Base-by-base conservation (phyloP, 192 early-diverging fungal species). In the Linnemannia exigua region DNA sequence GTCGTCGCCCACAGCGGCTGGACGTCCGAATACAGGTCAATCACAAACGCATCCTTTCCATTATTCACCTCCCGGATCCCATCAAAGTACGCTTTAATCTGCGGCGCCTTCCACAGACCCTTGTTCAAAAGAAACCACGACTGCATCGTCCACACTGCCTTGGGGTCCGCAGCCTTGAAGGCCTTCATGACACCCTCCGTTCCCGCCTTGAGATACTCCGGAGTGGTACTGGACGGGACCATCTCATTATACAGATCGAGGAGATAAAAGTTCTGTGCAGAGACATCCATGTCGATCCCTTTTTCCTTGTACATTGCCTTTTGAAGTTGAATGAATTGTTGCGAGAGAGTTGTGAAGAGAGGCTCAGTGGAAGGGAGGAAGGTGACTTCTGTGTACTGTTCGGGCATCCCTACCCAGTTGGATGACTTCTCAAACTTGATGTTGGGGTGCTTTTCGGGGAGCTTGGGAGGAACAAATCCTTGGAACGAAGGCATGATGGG, bases 71-170 rank as follows among this genome's bases (percentile, higher is more conserved):
- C 70, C 16, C 77, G 84, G 36, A 86, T 86, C 1, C 84, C 84
- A 19, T 86, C 84, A 66, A 86, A 86, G 61, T 77, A 86, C n/a
- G 78, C 84, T 70, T 77, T 80, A 1, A 50, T 86, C 50, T 76
- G 74, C 0, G 44, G 33, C 0, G 31, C 35, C 5, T 77, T 47
- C 84, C 84, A 86, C 16, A 80, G 47, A 63, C 68, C 84, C 16
- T 35, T 25, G 8, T 72, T n/a, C 16, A 77, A n/a, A 54, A 86
- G 37, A 70, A 86, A 86, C 84, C 84, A 86, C 5, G 78, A 75
- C 50, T 86, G 84, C 78, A 86, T 79, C 9, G 50, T 70, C 84
- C 84, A 86, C n/a, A 86, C 75, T 9, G 84, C 78, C 28, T 86
- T 68, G 35, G 84, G 78, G 41, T 86, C 84, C 4, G 84, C 84